A percentile compares a stretch with the other conserved stretches of the same genome.
Conservation (phyloP, 345 rosid species). For the Euphorbia lathyris region DNA sequence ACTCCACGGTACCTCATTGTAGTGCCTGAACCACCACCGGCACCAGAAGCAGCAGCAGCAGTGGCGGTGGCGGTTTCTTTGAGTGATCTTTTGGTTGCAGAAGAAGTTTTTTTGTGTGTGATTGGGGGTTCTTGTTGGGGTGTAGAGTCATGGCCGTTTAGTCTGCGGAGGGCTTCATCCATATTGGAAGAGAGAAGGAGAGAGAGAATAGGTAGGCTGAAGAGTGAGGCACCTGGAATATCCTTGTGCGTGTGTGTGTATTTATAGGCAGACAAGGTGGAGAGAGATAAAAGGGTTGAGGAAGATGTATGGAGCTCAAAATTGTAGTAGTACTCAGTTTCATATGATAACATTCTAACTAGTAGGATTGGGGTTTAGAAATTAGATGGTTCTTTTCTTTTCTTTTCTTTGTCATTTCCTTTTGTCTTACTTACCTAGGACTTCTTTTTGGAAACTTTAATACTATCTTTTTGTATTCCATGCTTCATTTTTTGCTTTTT, state of each 20-base stretch:
- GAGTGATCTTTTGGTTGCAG: slow-evolving; percentile 31
- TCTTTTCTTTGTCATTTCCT: too few relatives aligned
- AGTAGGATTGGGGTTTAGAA: too few relatives aligned
- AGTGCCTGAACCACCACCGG: slow-evolving; percentile 14
- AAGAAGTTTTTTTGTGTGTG: slow-evolving; percentile 24
- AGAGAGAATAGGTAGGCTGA: not conserved
- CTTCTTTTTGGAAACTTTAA: too few relatives aligned
- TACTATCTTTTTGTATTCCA: too few relatives aligned
- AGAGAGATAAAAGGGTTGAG: too few relatives aligned
- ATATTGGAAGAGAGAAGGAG: not conserved
- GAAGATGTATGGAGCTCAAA: too few relatives aligned
- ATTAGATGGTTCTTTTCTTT: too few relatives aligned
- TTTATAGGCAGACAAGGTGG: not conserved
- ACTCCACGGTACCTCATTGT: slow-evolving; percentile 90
- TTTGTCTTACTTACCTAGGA: too few relatives aligned
- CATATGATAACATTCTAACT: too few relatives aligned
- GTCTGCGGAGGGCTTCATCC: slow-evolving; percentile 68
- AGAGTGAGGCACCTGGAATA: not conserved
- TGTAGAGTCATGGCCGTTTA: slow-evolving; percentile 25
- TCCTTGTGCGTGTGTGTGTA: not conserved
- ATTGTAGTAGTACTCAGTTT: too few relatives aligned
- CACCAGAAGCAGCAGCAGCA: slow-evolving; percentile 21
- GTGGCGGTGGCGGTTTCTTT: slow-evolving; percentile 27
- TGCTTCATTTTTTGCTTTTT: too few relatives aligned
- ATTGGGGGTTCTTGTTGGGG: slow-evolving; percentile 6